Percentiles rank a stretch among this genome's conserved stretches.
phyloP scores from a whole-genome alignment of 2,329 filamentous ascomycete species.

The Gremmenia infestans region DNA sequence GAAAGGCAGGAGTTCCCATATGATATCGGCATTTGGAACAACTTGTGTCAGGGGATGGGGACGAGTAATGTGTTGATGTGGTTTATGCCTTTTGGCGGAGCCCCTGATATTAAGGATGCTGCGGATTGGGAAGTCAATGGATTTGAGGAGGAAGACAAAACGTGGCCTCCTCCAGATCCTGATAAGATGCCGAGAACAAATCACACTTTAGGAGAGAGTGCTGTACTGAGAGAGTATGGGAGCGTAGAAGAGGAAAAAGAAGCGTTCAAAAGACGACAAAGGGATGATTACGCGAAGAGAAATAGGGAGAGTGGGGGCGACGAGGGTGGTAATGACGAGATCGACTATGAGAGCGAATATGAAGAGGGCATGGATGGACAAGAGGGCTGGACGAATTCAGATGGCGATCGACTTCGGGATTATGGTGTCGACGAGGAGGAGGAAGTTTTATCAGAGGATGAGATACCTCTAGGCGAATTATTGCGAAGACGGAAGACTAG shows the following conservation, averaged over 20 bases:
- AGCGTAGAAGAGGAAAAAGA: slow-evolving; percentile 36
- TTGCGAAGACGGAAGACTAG: slow-evolving; percentile 48
- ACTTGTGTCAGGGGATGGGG: slow-evolving; percentile 73
- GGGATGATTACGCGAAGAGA: slow-evolving; percentile 42
- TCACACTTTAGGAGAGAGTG: slow-evolving; percentile 2
- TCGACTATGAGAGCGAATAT: slow-evolving; percentile 29
- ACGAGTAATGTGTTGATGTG: slow-evolving; percentile 60
- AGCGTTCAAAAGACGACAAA: slow-evolving; percentile 47
- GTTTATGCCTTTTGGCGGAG: slow-evolving; percentile 62
- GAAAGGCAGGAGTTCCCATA: slow-evolving; percentile 74
- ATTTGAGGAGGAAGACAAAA: slow-evolving; percentile 58
- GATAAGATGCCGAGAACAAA: slow-evolving; percentile 44
- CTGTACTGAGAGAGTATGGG: slow-evolving; percentile 16
- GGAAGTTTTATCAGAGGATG: slow-evolving; percentile 53
- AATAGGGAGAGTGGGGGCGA: slow-evolving; percentile 22
- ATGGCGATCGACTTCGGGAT: slow-evolving; percentile 69
- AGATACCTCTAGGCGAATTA: slow-evolving; percentile 66
- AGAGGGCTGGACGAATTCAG: slow-evolving; percentile 66
- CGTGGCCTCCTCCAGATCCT: slow-evolving; percentile 61
- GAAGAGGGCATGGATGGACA: slow-evolving; percentile 41
- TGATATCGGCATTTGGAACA: slow-evolving; percentile 69
- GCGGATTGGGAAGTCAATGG: slow-evolving; percentile 67
- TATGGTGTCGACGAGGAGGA: slow-evolving; percentile 76
- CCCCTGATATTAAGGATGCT: slow-evolving; percentile 37
- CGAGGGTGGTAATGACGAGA: slow-evolving; percentile 22